Evolutionary conservation across 1,139 yeast genomes (phyloP).

Genomic region (Arxiozyma slooffiae): DNA sequence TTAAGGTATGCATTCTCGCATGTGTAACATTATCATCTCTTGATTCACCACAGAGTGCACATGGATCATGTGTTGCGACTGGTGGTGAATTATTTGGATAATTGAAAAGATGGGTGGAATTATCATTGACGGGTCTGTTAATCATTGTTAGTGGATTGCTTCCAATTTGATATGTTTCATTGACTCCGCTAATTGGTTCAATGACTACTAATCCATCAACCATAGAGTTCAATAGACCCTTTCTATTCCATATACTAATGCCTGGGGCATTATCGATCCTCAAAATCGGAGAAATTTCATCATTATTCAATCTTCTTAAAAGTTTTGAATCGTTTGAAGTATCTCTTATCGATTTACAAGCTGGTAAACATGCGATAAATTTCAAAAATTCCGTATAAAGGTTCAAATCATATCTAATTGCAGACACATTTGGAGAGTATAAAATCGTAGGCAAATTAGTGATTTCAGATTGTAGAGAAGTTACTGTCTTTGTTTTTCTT

Average conservation of each 20-base stretch:
- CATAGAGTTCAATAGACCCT: slow-evolving; percentile 54
- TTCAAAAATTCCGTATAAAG: slow-evolving; percentile 32
- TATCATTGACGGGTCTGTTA: slow-evolving; percentile 14
- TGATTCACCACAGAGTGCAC: slow-evolving; percentile 74
- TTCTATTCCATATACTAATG: slow-evolving; percentile 47
- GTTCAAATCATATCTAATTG: slow-evolving; percentile 50
- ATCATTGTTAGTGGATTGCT: slow-evolving; percentile 3
- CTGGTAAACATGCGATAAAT: slow-evolving; percentile 30
- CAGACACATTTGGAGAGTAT: slow-evolving; percentile 45
- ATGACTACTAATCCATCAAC: slow-evolving; percentile 74
- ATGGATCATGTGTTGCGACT: slow-evolving; percentile 62
- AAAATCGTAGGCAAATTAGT: slow-evolving; percentile 20
- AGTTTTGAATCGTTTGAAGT: slow-evolving; percentile 43
- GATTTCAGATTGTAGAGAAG: slow-evolving; percentile 7
- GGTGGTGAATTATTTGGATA: slow-evolving; percentile 46
- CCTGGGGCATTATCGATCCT: slow-evolving; percentile 54
- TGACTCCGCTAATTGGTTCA: slow-evolving; percentile 80
- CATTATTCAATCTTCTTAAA: slow-evolving; percentile 55
- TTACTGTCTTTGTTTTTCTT: slow-evolving; percentile 12
- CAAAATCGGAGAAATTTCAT: slow-evolving; percentile 71
- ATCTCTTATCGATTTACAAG: slow-evolving; percentile 29
- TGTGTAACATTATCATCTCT: slow-evolving; percentile 63
- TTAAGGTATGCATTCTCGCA: slow-evolving; percentile 65
- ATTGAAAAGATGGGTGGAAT: slow-evolving; percentile 31
- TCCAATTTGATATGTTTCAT: slow-evolving; percentile 39